Conservation (phyloP, 2,329 filamentous ascomycete species). For the Microdochium nivale region DNA sequence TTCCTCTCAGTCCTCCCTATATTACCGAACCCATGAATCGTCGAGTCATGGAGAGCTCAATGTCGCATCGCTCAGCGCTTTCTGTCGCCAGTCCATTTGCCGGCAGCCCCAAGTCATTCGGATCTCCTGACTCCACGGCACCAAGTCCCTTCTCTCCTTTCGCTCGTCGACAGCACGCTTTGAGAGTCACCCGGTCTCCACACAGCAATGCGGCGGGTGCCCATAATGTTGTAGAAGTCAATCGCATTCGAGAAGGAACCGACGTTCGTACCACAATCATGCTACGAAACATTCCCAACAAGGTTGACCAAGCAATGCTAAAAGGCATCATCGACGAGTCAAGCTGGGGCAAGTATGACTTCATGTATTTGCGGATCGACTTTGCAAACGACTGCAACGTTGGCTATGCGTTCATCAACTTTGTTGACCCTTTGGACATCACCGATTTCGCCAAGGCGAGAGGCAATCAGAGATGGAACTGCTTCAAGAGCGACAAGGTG, state of each 20-base stretch:
- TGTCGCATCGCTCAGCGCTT: background rate
- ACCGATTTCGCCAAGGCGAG: slow-evolving; percentile 66
- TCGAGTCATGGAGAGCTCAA: background rate
- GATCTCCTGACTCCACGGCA: slow-evolving; percentile 27
- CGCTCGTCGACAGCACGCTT: slow-evolving; percentile 39
- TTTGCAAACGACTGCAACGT: slow-evolving; percentile 83
- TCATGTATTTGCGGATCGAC: slow-evolving; percentile 89
- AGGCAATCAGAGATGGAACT: slow-evolving; percentile 68
- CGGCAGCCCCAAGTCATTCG: slow-evolving; percentile 6
- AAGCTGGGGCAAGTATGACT: slow-evolving; percentile 79
- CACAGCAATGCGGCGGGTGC: slow-evolving; percentile 39
- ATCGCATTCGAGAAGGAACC: slow-evolving; percentile 52
- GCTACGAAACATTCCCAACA: slow-evolving; percentile 91
- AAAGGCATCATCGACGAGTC: slow-evolving; percentile 73
- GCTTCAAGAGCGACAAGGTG: slow-evolving; percentile 75
- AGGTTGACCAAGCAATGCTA: slow-evolving; percentile 68
- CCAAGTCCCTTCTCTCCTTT: slow-evolving; percentile 28
- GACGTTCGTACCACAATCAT: slow-evolving; percentile 81
- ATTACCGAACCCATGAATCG: slow-evolving; percentile 21
- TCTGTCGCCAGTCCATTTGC: background rate
- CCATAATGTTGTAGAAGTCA: slow-evolving; percentile 55
- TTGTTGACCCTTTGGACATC: slow-evolving; percentile 71
- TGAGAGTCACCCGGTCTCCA: slow-evolving; percentile 34
- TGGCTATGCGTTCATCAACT: slow-evolving; percentile 96
- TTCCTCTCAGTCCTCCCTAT: slow-evolving; percentile 20